Evolutionary conservation across 164 flowering plant genomes (phyloP).

Genomic region (Vitis riparia): DNA sequence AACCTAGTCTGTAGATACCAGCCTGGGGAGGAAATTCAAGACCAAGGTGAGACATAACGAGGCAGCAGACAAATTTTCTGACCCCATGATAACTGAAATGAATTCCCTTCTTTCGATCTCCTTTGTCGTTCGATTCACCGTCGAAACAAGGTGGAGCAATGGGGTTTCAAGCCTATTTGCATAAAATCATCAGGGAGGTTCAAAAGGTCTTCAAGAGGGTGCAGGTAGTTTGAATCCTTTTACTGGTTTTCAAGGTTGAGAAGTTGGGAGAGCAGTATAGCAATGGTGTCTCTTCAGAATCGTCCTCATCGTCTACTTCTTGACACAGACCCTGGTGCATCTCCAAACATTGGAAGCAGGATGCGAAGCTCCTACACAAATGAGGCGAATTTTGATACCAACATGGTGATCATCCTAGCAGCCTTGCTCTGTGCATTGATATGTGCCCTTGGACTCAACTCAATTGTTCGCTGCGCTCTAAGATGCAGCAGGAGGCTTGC

Average conservation of each 20-base stretch:
- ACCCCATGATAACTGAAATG: slow-evolving; percentile 13
- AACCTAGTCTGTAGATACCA: not conserved
- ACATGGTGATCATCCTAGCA: slow-evolving; percentile 47
- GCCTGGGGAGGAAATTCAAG: not conserved
- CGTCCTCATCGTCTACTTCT: slow-evolving; percentile 25
- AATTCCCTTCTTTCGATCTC: slow-evolving; percentile 27
- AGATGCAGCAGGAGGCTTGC: slow-evolving; percentile 32
- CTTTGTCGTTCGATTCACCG: slow-evolving; percentile 31
- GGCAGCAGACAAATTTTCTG: not conserved
- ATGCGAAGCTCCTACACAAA: not conserved
- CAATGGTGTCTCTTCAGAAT: not conserved
- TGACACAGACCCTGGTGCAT: slow-evolving; percentile 9
- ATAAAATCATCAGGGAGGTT: not conserved
- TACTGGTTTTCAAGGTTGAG: not conserved
- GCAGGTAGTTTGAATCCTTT: not conserved
- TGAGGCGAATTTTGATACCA: slow-evolving; percentile 35
- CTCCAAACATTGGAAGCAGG: slow-evolving; percentile 5
- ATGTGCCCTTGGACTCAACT: slow-evolving; percentile 40
- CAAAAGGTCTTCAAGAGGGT: not conserved
- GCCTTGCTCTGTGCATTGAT: slow-evolving; percentile 46
- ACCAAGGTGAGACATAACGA: not conserved
- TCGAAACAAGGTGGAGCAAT: slow-evolving; percentile 7
- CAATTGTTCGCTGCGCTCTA: slow-evolving; percentile 36
- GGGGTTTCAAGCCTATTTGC: slow-evolving; percentile 9
- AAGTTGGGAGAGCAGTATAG: not conserved